Conservation (phyloP, 2,329 filamentous ascomycete species). For the Onygenales sp. region DNA sequence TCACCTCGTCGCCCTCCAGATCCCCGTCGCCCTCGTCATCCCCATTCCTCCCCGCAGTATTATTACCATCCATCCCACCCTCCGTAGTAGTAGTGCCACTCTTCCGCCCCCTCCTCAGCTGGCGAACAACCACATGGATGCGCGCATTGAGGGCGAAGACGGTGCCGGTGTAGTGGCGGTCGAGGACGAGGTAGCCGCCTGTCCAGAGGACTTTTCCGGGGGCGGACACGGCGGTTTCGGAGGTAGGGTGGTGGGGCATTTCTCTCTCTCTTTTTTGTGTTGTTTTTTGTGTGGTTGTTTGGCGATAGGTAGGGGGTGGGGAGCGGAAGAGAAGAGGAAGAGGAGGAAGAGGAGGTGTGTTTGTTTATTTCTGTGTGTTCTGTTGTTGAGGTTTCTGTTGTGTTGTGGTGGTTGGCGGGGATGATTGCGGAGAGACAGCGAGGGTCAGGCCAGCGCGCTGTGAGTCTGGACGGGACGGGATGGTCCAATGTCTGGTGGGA, state of each 20-base stretch:
- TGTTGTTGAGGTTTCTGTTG: no score
- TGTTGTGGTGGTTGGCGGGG: slow-evolving; percentile 11
- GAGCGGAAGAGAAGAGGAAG: not conserved
- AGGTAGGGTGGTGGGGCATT: not conserved
- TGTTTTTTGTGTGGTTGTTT: not conserved
- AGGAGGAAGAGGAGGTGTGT: not conserved
- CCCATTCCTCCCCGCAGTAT: not conserved
- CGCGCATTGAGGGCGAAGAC: slow-evolving; percentile 57
- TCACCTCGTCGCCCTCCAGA: slow-evolving; percentile 47
- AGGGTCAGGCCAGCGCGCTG: not conserved
- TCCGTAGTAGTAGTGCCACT: not conserved
- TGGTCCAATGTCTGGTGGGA: no score
- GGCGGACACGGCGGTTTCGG: slow-evolving; percentile 60
- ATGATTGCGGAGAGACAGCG: no score
- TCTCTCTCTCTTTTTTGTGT: not conserved
- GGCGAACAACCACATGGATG: slow-evolving; percentile 52
- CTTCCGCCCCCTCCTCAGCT: slow-evolving; percentile 33
- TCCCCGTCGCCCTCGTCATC: slow-evolving; percentile 6
- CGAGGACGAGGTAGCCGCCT: slow-evolving; percentile 89
- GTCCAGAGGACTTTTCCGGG: slow-evolving; percentile 94
- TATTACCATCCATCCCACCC: not conserved
- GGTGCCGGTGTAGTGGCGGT: slow-evolving; percentile 70
- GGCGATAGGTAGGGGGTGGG: not conserved
- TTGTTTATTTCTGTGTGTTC: no score
- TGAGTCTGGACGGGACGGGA: not conserved